These are phyloP conservation scores for Eudorina sp. DNA, from an alignment of 139 green algal genomes.

Conservation along the genomic window DNA sequence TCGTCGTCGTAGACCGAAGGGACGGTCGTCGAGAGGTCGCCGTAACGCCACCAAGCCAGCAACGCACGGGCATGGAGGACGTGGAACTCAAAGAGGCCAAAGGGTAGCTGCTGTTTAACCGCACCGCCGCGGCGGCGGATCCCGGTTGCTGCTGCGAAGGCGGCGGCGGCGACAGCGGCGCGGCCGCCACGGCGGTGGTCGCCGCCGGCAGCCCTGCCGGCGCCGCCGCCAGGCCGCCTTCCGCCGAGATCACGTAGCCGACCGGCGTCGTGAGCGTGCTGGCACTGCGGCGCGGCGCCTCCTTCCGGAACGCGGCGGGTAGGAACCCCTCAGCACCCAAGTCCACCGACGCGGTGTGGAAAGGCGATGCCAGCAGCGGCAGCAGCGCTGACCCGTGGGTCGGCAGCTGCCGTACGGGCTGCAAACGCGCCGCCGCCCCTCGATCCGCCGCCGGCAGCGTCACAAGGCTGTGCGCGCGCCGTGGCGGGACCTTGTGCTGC, in stretches of 20 bases:
- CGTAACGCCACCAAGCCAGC: not conserved
- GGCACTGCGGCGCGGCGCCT: not conserved
- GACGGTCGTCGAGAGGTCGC: not conserved
- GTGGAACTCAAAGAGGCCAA: no score
- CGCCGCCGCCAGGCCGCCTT: not conserved
- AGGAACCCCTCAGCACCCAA: not conserved
- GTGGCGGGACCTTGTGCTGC: not conserved
- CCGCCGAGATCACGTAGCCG: not conserved
- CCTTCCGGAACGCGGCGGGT: not conserved
- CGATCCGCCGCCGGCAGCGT: not conserved
- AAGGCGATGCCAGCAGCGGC: not conserved
- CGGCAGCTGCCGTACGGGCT: not conserved
- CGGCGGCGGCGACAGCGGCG: no score
- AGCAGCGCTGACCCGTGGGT: conserved; percentile 3
- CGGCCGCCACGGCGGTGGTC: no score
- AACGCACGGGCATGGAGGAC: not conserved
- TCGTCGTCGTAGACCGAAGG: not conserved
- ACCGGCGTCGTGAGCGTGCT: not conserved
- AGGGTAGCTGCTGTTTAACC: not conserved
- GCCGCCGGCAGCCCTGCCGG: no score
- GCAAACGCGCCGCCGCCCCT: not conserved
- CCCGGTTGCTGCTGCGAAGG: no score
- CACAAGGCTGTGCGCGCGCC: not conserved
- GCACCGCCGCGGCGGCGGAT: no score
- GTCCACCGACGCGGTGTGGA: not conserved